Base-by-base conservation (phyloP, 768 basidiomycete species). In the Auriscalpium microsporum region DNA sequence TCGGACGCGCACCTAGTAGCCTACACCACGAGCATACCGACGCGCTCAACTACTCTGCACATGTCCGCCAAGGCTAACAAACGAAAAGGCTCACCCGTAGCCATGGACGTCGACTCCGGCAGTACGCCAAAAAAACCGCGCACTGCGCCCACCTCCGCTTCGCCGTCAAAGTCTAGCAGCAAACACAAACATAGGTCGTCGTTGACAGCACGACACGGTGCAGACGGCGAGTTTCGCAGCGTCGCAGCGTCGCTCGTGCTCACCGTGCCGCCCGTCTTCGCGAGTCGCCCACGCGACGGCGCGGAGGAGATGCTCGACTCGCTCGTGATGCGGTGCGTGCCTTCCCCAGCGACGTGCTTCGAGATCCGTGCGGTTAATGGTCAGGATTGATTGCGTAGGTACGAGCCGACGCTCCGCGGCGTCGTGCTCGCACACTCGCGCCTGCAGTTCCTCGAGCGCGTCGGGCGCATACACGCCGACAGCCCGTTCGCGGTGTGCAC, bases 261-360 rank as follows among this genome's bases (percentile, higher is more conserved):
- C 44, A 84, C 89, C 10, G 77, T 96, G 14, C 81, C 94, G 33
- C 94, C 94, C 1, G 76, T 87, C 45, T 95, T 92, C 67, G 80
- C 89, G 14, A 77, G 73, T 45, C 80, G 87, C 69, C 79, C 86
- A n/a, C 73, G 78, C 10, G 73, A 69, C 42, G 94, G 94, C 8
- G 89, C 82, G 16, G 82, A 87, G 65, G 92, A 97, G 71, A 84
- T 94, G 81, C 73, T 97, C 16, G 93, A 97, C 69, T 90, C 89
- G 8, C 87, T 96, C 87, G 72, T 95, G 13, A 95, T 97, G 94
- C 83, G 90, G 94, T 94, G 65, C 62, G 80, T 71, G 17, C 28
- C 44, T 38, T 17, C 38, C 21, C 42, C 4, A 37, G 14, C 48
- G 8, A 5, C 14, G 51, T 23, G 28, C 3, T 37, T 46, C 17